Evolutionary conservation across 208 protist species (phyloP), one percentile per base, ranked within the genome.

Genomic region (Crithidia thermophila): DNA sequence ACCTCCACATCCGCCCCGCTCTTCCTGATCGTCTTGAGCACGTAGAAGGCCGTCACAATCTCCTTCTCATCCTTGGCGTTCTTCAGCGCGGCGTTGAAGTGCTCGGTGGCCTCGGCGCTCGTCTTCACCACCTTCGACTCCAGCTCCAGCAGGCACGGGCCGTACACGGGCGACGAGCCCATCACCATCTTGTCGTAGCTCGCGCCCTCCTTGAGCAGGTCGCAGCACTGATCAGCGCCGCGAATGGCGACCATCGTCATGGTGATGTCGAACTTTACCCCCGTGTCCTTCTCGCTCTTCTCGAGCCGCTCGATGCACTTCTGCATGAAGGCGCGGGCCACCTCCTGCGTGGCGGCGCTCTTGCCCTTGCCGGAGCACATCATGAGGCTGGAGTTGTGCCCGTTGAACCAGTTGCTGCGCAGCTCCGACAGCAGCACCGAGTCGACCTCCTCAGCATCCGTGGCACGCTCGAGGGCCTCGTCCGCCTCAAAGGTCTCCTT

Each of bases 401-500:
- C 87, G 33, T 75, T 78, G 45, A 90, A 78, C 87, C 87, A 93
- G 79, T 90, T 90, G 23, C 66, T 63, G 40, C 81, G 82, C 27
- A 93, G 77, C 53, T 86, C 75, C 33, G 75, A 82, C 25, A 93
- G 77, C 37, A 93, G 65, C 46, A 90, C 87, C 11, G 87, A 93
- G 60, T 90, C 80, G 13, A 93, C 43, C 46, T 61, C 67, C 49
- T 79, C 79, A 46, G 71, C 65, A 4, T 53, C 49, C 46, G 60
- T 72, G 25, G 62, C 60, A 7, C 76, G 79, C 23, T 43, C 37
- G 25, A 90, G 53, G 28, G 79, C 83, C 80, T 93, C 87, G 71
- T 93, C 87, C 40, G 65, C 82, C 64, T 84, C 79, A 77, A 89
- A 90, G 9, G 71, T 87, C 51, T 93, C 84, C 58, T 87, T 84